Conservation (phyloP, 192 early-diverging fungal species). For the Umbelopsis sp. region DNA sequence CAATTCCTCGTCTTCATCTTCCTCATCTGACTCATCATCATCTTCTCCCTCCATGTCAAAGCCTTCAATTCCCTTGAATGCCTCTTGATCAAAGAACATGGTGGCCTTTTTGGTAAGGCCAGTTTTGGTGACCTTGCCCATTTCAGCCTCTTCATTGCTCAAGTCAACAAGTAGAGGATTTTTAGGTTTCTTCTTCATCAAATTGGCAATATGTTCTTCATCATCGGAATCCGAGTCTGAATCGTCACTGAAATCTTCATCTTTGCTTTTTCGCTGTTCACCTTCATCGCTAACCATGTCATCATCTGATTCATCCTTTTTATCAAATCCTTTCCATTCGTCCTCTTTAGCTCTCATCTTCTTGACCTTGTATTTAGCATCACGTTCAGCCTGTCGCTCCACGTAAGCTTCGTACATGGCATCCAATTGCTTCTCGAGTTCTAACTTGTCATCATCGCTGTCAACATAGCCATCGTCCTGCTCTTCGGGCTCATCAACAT, state of each 20-base stretch:
- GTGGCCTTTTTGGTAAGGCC: conserved; percentile 81
- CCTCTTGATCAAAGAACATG: conserved; percentile 95
- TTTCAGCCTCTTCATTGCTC: conserved; percentile 59
- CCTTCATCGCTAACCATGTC: conserved; percentile 29
- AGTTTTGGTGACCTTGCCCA: conserved; percentile 46
- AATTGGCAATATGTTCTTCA: conserved; percentile 25
- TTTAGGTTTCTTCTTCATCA: conserved; percentile 45
- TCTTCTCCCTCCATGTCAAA: conserved; percentile 61
- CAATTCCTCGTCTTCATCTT: conserved; percentile 37
- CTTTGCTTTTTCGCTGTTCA: conserved; percentile 21
- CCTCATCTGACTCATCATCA: conserved; percentile 52
- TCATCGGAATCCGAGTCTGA: conserved; percentile 16
- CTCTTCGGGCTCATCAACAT: conserved; percentile 67
- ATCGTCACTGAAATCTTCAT: conserved; percentile 54
- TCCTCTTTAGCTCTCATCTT: conserved; percentile 68
- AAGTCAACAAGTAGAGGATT: conserved; percentile 55
- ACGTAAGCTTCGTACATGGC: conserved; percentile 72
- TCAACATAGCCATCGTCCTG: conserved; percentile 42
- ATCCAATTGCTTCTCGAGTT: conserved; percentile 48
- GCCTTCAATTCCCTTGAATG: conserved; percentile 75
- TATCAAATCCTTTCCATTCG: conserved; percentile 68
- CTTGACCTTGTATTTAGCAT: conserved; percentile 77
- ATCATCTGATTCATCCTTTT: conserved; percentile 58
- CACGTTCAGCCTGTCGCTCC: conserved; percentile 70
- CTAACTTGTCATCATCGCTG: conserved; percentile 26